Evolutionary conservation across 176 grass and related monocot genomes (phyloP).

Genomic region (Aegilops tauschii): DNA sequence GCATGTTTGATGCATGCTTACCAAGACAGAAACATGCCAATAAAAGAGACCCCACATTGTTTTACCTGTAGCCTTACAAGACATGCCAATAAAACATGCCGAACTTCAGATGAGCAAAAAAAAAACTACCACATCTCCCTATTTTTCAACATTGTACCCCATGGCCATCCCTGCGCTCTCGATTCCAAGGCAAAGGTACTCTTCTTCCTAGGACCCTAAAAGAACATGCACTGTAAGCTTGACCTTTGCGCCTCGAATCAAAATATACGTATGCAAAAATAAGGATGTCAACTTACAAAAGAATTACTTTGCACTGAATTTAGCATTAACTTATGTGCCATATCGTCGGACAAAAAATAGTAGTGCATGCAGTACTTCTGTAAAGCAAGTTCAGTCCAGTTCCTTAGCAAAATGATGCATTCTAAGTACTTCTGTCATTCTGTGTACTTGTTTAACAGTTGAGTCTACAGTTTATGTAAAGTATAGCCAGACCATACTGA

Average conservation of each 20-base stretch:
- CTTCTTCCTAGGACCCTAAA: constrained; percentile 98
- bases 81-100: not conserved
- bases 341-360: not conserved
- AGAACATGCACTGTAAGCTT: not conserved
- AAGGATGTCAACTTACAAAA: not conserved
- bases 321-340: not conserved
- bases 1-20: too few species aligned
- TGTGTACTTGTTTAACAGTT: not conserved
- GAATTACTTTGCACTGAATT: not conserved
- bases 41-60: not conserved
- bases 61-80: not conserved
- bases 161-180: constrained; percentile 43
- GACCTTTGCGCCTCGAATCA: not conserved
- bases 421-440: not conserved
- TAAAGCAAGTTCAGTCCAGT: not conserved
- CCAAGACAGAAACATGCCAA: too few species aligned
- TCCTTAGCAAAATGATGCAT: constrained; percentile 10
- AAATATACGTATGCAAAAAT: not conserved
- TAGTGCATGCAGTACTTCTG: not conserved
- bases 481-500: not conserved
- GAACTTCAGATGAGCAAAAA: constrained; percentile 19
- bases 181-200: constrained; percentile 82
- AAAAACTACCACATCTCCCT: constrained; percentile 9
- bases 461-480: not conserved
- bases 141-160: constrained; percentile 28